Evolutionary conservation across 495 filamentous ascomycete genomes (phyloP).

Genomic region (Penicillium cataractarum): DNA sequence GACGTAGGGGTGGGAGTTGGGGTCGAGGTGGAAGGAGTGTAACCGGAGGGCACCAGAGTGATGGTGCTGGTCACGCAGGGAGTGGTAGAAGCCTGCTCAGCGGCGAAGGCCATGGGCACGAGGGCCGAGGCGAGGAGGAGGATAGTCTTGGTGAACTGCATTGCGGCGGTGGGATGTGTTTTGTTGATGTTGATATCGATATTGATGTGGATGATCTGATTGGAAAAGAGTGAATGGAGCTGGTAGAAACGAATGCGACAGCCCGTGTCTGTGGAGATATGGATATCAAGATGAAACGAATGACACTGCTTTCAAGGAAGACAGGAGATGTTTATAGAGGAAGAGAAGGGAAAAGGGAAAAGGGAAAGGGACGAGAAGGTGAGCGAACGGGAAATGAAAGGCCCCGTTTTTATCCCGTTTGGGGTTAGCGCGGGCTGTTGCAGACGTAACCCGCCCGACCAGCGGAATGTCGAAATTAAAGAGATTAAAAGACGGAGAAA

Average conservation of each 20-base stretch:
- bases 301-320: constrained; percentile 31
- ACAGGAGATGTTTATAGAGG: constrained; percentile 17
- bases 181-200: constrained; percentile 23
- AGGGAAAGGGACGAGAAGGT: constrained; percentile 19
- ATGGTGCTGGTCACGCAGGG: constrained; percentile 31
- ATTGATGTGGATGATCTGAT: neutral
- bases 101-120: constrained; percentile 38
- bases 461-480: constrained; percentile 29
- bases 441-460: constrained; percentile 20
- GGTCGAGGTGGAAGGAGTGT: constrained; percentile 29
- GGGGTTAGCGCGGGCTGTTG: constrained; percentile 10
- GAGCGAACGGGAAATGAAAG: constrained; percentile 26
- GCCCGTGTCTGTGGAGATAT: constrained; percentile 33
- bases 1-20: constrained; percentile 26
- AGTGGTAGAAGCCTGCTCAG: constrained; percentile 26
- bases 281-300: constrained; percentile 25
- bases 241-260: constrained; percentile 43
- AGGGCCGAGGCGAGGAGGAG: constrained; percentile 36
- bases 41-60: constrained; percentile 39
- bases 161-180: constrained; percentile 13
- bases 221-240: constrained; percentile 43
- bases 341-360: constrained; percentile 5
- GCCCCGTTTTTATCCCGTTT: constrained; percentile 15
- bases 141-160: constrained; percentile 44
- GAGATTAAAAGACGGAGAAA: too few species aligned